A percentile compares a stretch with the other conserved stretches of the same genome.
phyloP scores from a whole-genome alignment of 2,329 filamentous ascomycete species.

The Colletotrichum aenigma region DNA sequence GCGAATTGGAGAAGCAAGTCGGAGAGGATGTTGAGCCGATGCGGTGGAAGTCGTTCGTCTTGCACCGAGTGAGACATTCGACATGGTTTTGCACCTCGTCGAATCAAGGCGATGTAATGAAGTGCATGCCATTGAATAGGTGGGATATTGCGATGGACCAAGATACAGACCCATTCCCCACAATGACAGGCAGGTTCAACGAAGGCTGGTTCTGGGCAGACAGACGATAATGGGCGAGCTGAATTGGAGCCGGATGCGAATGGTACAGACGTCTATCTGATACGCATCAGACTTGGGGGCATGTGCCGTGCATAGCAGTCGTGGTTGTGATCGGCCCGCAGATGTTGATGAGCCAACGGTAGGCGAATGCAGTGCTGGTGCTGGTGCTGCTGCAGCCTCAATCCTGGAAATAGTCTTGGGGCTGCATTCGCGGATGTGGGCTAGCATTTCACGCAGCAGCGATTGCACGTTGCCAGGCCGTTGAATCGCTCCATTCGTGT shows the following conservation, averaged over 20 bases:
- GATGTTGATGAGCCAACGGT: not conserved
- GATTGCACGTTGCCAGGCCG: conserved; percentile 7
- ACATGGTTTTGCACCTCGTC: not conserved
- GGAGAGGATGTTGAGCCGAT: not conserved
- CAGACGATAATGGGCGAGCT: not conserved
- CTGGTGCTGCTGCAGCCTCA: conserved; percentile 5
- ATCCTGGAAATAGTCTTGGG: not conserved
- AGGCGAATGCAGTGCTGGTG: conserved; percentile 12
- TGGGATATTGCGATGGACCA: conserved; percentile 13
- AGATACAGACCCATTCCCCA: not conserved
- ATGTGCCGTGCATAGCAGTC: conserved; percentile 16
- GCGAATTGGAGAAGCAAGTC: not conserved
- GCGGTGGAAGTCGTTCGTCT: not conserved
- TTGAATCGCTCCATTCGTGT: conserved; percentile 4
- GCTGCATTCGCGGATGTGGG: not conserved
- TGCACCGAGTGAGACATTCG: not conserved
- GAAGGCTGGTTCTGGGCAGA: not conserved
- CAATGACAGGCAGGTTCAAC: not conserved
- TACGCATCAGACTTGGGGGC: conserved; percentile 5
- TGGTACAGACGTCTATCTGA: conserved; percentile 5
- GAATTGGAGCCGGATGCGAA: not conserved
- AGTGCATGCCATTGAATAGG: not conserved
- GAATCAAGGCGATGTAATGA: not conserved
- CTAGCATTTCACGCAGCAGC: not conserved
- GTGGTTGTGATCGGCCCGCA: conserved; percentile 5